These are phyloP conservation scores for Hypoxylon rickii DNA, from an alignment of 495 filamentous ascomycete genomes.

Conservation along the genomic window DNA sequence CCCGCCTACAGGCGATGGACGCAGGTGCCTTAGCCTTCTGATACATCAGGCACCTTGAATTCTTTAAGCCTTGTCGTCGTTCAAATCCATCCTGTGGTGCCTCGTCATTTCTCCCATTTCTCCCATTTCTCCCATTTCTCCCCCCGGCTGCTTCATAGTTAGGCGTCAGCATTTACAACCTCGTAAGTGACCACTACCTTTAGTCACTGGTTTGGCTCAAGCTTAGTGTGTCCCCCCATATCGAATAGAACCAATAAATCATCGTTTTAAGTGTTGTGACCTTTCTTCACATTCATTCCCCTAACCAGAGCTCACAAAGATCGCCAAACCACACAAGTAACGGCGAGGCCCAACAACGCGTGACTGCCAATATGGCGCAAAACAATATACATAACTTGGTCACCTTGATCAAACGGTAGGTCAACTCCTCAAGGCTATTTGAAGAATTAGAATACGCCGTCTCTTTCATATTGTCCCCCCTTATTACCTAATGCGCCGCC, in stretches of 20 bases:
- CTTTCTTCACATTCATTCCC: slow-evolving; percentile 4
- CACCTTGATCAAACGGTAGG: slow-evolving; percentile 96
- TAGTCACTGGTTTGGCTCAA: slow-evolving; percentile 1
- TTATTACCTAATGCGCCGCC: no score
- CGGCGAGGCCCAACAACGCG: background rate
- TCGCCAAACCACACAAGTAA: slow-evolving; percentile 3
- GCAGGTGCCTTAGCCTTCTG: background rate
- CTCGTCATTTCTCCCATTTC: slow-evolving; percentile 10
- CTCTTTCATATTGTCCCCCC: background rate
- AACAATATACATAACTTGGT: slow-evolving; percentile 93
- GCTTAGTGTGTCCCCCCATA: background rate
- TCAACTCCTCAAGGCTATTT: no score
- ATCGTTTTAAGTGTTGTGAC: background rate
- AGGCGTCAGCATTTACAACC: slow-evolving; percentile 22
- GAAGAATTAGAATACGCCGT: no score
- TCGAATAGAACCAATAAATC: slow-evolving; percentile 1
- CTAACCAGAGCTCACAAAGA: slow-evolving; percentile 19
- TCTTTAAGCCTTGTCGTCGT: slow-evolving; percentile 10
- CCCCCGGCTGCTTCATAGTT: slow-evolving; percentile 4
- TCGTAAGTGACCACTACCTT: slow-evolving; percentile 11
- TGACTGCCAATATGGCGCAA: slow-evolving; percentile 51
- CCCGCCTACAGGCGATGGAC: no score
- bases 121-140: background rate
- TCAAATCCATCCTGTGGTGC: background rate
- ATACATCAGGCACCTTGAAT: background rate